These are phyloP conservation scores for Samsoniella hepiali DNA, from an alignment of 2,329 filamentous ascomycete species.

Conservation along the genomic window DNA sequence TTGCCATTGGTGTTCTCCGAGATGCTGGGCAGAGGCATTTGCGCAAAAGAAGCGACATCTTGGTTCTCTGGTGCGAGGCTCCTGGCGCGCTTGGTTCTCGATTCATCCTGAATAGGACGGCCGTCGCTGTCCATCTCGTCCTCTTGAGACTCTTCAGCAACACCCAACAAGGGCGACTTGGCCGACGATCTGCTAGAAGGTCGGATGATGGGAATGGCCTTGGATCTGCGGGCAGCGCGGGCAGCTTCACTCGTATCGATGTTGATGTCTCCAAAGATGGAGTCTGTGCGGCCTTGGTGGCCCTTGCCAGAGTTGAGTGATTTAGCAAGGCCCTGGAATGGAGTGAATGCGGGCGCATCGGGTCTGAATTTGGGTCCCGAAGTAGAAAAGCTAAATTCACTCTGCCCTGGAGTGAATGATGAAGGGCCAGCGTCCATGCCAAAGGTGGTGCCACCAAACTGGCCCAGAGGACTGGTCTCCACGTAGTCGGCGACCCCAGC, in stretches of 20 bases:
- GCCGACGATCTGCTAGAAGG: conserved; percentile 54
- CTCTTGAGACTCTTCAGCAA: conserved; percentile 27
- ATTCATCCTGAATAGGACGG: conserved; percentile 60
- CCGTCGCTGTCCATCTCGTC: conserved; percentile 53
- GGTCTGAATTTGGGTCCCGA: conserved; percentile 68
- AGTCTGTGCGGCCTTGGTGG: conserved; percentile 34
- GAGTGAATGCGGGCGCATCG: conserved; percentile 74
- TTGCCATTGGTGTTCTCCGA: conserved; percentile 41
- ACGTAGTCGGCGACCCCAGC: conserved; percentile 29
- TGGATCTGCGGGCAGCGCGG: conserved; percentile 68
- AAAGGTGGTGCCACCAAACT: conserved; percentile 36
- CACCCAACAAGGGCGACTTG: conserved; percentile 26
- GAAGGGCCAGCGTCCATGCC: conserved; percentile 69
- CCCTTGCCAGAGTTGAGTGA: conserved; percentile 43
- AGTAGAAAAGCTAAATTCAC: conserved; percentile 66
- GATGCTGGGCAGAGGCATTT: conserved; percentile 20
- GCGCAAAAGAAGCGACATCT: conserved; percentile 70
- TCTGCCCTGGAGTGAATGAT: conserved; percentile 65
- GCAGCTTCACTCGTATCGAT: conserved; percentile 58
- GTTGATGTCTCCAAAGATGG: conserved; percentile 70
- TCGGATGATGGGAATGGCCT: conserved; percentile 76
- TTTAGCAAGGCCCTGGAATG: conserved; percentile 47
- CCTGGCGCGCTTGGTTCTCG: conserved; percentile 72
- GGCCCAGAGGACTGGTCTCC: conserved; percentile 27
- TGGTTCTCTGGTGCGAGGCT: conserved; percentile 64